Evolutionary conservation across 306 rosid genomes (phyloP), one percentile per base, ranked within the genome.

Genomic region (Vigna trinervia): DNA sequence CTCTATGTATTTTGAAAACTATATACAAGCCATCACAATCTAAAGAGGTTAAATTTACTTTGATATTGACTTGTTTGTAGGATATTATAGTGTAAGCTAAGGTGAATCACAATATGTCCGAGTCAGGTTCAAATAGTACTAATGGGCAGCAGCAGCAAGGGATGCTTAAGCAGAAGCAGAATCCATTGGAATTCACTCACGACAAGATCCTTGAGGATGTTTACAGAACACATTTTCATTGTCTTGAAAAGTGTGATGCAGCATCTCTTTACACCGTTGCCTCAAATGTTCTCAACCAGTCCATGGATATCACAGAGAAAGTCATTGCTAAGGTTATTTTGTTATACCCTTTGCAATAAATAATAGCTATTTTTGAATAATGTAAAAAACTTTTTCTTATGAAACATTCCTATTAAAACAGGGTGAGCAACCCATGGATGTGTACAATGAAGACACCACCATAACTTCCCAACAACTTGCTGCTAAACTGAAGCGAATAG

Each of bases 231-330:
- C 81, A 77, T 54, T 79, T 84, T 56, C 76, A 75, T 1, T 23
- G 77, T 71, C 38, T 61, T 19, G 82, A 84, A 15, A 71, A 56
- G 39, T 84, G 64, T 13, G 81, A 84, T 7, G 76, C 71, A 1
- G 66, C 60, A 10, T 73, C 71, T 64, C 82, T 84, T 50, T 17
- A 63, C 68, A 36, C n/a, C 23, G 66, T 80, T 81, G 82, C 82
- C 19, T 77, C 82, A 12, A 50, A 22, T 45, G 79, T 76, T 68
- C 68, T 80, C 56, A 58, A 46, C 13, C 79, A 50, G 59, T 41
- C 82, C 1, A 43, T 75, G 46, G 47, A 34, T 6, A 39, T 81
- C 14, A 54, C 76, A 15, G 57, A 57, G n/a, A 23, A 13, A 2
- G 12, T 70, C 6, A 36, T 73, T 58, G 7, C 17, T 43, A 69